Conservation (phyloP, 164 flowering plant species). For the Aristolochia contorta region DNA sequence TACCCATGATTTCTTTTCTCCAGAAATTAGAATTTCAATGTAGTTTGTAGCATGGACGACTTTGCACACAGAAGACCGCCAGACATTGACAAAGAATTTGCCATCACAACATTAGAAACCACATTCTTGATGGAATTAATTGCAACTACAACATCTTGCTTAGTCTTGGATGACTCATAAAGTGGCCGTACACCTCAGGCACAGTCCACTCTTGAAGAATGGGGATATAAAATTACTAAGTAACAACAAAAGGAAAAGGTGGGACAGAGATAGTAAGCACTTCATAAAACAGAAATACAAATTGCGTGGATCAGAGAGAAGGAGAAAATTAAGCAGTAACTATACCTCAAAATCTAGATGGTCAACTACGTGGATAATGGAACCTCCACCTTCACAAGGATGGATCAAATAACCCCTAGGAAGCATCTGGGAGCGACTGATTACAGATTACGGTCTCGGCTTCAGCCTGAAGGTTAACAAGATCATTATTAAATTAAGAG, state of each 20-base stretch:
- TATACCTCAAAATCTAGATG: conserved; percentile 85
- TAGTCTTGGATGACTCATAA: conserved; percentile 76
- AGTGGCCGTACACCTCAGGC: conserved; percentile 89
- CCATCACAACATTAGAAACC: conserved; percentile 22
- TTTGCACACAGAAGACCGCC: conserved; percentile 91
- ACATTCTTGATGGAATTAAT: conserved; percentile 57
- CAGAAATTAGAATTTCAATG: too few species aligned
- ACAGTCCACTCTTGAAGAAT: conserved; percentile 68
- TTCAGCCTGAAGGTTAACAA: conserved; percentile 44
- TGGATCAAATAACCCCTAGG: conserved; percentile 89
- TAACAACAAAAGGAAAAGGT: background rate
- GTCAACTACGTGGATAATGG: conserved; percentile 86
- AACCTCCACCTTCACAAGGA: conserved; percentile 95
- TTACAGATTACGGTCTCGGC: conserved; percentile 75
- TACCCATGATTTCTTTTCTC: too few species aligned
- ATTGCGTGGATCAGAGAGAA: background rate
- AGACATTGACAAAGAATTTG: conserved; percentile 35
- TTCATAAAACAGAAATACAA: too few species aligned
- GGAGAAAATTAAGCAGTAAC: background rate
- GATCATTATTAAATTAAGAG: background rate
- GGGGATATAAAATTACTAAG: background rate
- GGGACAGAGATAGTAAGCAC: background rate
- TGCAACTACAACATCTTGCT: conserved; percentile 70
- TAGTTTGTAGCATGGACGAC: conserved; percentile 68
- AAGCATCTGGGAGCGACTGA: conserved; percentile 78